Evolutionary conservation across 805 yeast species (phyloP), one percentile per base, ranked within the genome.

Genomic region (Kodamaea nitidulidarum): DNA sequence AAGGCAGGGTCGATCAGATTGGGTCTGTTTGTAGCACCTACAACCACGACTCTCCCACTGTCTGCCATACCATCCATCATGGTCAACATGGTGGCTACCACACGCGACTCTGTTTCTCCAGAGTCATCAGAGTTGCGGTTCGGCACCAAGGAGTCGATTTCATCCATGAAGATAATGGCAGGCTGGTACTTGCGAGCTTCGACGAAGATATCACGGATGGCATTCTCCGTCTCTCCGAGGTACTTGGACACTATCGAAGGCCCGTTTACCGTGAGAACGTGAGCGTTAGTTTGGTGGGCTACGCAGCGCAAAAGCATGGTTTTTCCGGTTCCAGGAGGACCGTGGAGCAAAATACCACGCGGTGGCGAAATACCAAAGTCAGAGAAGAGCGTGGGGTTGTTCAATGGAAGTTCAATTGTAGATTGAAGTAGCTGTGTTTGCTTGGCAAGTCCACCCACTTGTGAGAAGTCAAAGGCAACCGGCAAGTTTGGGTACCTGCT

Each of bases 291-390:
- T 42, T 84, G 91, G 45, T 78, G 71, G 0, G 96, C 95, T 7
- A 91, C 80, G 18, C 95, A 83, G 39, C 85, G 74, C 26, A 93
- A 67, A 6, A 93, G 70, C 87, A 90, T 78, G 1, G 97, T 85
- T 58, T 91, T 91, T 37, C 98, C 98, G 0, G 97, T 91, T 3
- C 98, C 98, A 2, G 98, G 93, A 2, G 97, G 95, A 0, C 98
- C 98, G 63, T 91, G 95, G 9, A 91, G 62, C 11, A 91, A 64
- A n/a, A 91, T 79, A 25, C 98, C 98, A 41, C 96, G 70, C 10
- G 96, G 96, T 7, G 98, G 97, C 7, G 82, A 73, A 14, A 88
- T 82, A n/a, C 91, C 88, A 65, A 91, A 93, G 39, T 84, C 79
- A 6, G 81, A 71, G 51, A 90, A 91, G 22, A 88, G 61, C 4